Percentiles rank a stretch among this genome's conserved stretches.
These are phyloP conservation scores for Typha latifolia DNA, from an alignment of 176 grass and related monocot genomes.

Conservation along the genomic window DNA sequence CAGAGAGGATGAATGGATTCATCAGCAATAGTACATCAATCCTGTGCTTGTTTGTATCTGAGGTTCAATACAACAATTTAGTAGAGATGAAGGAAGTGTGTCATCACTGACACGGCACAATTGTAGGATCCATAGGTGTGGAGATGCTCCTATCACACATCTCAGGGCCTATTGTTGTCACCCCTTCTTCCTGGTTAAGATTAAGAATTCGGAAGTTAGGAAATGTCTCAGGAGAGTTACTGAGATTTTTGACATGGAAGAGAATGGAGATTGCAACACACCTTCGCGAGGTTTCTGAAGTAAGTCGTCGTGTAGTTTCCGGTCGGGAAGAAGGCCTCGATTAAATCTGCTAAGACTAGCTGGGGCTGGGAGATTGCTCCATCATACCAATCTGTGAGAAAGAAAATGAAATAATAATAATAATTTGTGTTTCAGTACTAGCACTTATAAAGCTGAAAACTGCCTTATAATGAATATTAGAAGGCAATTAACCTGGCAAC, in stretches of 20 bases:
- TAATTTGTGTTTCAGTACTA: neutral
- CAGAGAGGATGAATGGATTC: no score
- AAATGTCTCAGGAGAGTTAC: neutral
- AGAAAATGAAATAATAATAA: neutral
- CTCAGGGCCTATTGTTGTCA: slow-evolving; percentile 43
- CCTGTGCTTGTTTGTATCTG: no score
- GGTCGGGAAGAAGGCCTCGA: slow-evolving; percentile 78
- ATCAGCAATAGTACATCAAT: no score
- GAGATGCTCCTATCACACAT: slow-evolving; percentile 54
- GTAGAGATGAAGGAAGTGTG: no score
- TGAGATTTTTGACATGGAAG: neutral
- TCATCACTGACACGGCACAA: slow-evolving; percentile 63
- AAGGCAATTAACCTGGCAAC: neutral
- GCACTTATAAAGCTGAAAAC: neutral
- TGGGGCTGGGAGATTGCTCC: slow-evolving; percentile 91
- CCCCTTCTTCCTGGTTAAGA: slow-evolving; percentile 58
- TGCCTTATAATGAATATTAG: neutral
- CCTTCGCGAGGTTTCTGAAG: slow-evolving; percentile 89
- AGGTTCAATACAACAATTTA: no score
- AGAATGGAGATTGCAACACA: slow-evolving; percentile 17
- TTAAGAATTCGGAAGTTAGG: neutral
- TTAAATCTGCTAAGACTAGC: slow-evolving; percentile 83
- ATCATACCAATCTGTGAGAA: slow-evolving; percentile 75
- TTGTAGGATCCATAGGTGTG: slow-evolving; percentile 74
- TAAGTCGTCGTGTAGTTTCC: slow-evolving; percentile 66